phyloP scores from a whole-genome alignment of 2,329 filamentous ascomycete genomes.

The Aspergillus novoparasiticus region DNA sequence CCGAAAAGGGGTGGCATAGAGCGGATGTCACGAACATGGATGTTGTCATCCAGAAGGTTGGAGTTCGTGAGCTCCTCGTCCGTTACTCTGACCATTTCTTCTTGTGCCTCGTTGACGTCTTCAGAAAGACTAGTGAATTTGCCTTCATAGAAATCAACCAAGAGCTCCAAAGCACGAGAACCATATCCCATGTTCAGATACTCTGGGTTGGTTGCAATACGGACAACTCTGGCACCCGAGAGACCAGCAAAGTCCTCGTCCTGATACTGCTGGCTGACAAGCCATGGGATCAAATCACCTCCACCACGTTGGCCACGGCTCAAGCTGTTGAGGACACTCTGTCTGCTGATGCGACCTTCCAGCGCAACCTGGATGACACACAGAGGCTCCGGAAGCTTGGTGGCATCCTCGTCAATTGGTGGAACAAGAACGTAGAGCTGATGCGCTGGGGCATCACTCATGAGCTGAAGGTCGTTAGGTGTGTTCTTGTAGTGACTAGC shows the following conservation, averaged over 20 bases:
- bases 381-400: constrained; percentile 84
- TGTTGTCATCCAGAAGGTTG: constrained; percentile 79
- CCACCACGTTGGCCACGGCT: constrained; percentile 85
- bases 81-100: constrained; percentile 74
- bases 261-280: constrained; percentile 97
- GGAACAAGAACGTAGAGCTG: constrained; percentile 93
- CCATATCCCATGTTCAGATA: constrained; percentile 94
- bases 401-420: constrained; percentile 74
- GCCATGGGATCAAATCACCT: constrained; percentile 95
- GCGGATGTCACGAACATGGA: constrained; percentile 85
- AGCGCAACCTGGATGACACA: constrained; percentile 93
- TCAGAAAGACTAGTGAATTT: constrained; percentile 87
- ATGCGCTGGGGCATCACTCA: constrained; percentile 96
- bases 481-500: constrained; percentile 98
- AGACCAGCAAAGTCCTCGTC: constrained; percentile 94
- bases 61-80: constrained; percentile 78
- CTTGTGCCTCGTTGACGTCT: constrained; percentile 54
- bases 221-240: constrained; percentile 87
- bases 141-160: constrained; percentile 91
- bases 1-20: constrained; percentile 93
- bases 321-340: constrained; percentile 87
- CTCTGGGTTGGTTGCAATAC: constrained; percentile 95
- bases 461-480: constrained; percentile 95
- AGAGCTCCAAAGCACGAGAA: constrained; percentile 79
- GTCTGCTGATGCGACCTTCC: constrained; percentile 90